Base-by-base conservation (phyloP, 2,329 filamentous ascomycete genomes). In the Neoascochyta sp. region DNA sequence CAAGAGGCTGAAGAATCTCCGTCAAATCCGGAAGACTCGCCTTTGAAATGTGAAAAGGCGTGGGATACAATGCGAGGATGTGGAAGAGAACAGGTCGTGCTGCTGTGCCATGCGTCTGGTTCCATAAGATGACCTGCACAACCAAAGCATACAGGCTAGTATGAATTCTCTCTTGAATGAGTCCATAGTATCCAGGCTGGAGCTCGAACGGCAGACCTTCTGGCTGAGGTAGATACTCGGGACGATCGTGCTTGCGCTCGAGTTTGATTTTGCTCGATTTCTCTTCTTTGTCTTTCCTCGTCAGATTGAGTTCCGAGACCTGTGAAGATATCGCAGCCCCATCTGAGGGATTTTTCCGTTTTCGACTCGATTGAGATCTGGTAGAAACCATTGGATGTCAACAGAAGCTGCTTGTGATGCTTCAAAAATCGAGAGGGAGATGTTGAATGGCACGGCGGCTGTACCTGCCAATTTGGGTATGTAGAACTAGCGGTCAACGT, bases 71-170 rank as follows among this genome's bases (percentile, higher is more conserved):
- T 9, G 71, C 64, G 47, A 85, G 81, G 9, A 95, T 68, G 9
- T 70, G 55, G 55, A 80, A 81, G 43, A 94, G 83, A 0, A 83
- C 71, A 0, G 89, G 89, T 16, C 92, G 80, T 4, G 88, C 86
- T 7, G 77, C 71, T 25, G 70, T 74, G 8, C 86, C 89, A 3
- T 77, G 72, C 0, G 88, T 95, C 36, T 83, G 80, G 59, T 90
- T 90, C 16, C 95, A 77, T 49, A 95, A 89, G 0, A 86, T 87
- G 4, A 88, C 81, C 9, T 84, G 87, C 16, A 95, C 71, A 2
- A 95, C 74, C 2, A 95, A 75, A 43, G 80, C 81, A 60, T 93
- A 95, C 0, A 88, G 83, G 34, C 87, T 74, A 27, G 75, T 62
- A 2, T 80, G 78, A 10, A 94, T 75, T 42, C 81, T 75, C 57